phyloP scores from a whole-genome alignment of 306 rosid species.

The Ormosia semicastrata region DNA sequence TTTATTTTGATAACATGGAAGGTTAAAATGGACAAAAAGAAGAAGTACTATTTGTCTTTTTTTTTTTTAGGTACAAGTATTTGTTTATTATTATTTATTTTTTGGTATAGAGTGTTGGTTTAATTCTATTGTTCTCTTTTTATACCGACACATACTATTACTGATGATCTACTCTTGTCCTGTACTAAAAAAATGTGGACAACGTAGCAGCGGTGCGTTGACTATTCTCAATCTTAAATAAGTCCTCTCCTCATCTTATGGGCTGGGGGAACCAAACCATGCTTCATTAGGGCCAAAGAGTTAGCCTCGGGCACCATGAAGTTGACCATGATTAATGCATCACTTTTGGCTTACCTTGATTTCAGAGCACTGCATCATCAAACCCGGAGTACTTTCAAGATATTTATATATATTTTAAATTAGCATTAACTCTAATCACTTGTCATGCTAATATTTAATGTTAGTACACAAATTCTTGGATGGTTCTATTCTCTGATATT shows the following conservation, averaged over 20 bases:
- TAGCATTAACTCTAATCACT: background rate
- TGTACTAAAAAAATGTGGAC: background rate
- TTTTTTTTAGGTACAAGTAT: too few relatives aligned
- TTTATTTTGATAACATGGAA: background rate
- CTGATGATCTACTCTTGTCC: background rate
- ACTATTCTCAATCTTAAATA: background rate
- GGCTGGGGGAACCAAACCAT: conserved; percentile 21
- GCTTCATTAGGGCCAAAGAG: conserved; percentile 30
- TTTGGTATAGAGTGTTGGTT: too few relatives aligned
- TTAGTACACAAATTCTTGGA: conserved; percentile 34
- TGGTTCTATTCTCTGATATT: conserved; percentile 39
- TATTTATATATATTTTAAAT: background rate
- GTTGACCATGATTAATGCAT: conserved; percentile 36
- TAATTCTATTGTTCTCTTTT: too few relatives aligned
- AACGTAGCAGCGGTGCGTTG: conserved; percentile 18
- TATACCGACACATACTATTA: background rate
- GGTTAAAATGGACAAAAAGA: background rate
- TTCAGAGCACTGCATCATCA: conserved; percentile 33
- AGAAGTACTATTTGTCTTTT: background rate
- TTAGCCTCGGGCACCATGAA: conserved; percentile 21
- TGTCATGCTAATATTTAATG: background rate
- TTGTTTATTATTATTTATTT: too few relatives aligned
- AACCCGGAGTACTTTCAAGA: background rate
- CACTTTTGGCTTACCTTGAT: conserved; percentile 33
- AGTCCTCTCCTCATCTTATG: background rate